phyloP scores from a whole-genome alignment of 495 filamentous ascomycete species.

The Symbiotaphrina buchneri region DNA sequence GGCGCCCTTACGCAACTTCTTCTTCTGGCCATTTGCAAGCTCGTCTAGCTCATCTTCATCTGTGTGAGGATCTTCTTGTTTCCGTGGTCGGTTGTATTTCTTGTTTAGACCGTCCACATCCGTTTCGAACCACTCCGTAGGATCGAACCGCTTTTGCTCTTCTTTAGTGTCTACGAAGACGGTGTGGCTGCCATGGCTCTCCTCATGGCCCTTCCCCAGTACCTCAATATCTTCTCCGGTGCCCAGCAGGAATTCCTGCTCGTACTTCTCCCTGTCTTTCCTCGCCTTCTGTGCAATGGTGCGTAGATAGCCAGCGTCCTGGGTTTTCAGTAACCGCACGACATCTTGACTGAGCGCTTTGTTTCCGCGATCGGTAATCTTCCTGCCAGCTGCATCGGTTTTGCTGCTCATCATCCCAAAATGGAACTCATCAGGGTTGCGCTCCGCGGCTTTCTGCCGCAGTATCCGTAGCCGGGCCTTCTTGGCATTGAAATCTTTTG shows the following conservation, averaged over 20 bases:
- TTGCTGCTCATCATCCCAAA: conserved; percentile 63
- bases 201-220: conserved; percentile 13
- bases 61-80: conserved; percentile 7
- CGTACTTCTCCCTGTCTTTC: conserved; percentile 26
- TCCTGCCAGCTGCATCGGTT: conserved; percentile 40
- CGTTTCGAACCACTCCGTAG: conserved; percentile 14
- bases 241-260: conserved; percentile 1
- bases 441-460: conserved; percentile 56
- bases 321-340: conserved; percentile 81
- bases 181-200: conserved; percentile 9
- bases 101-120: conserved; percentile 11
- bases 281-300: conserved; percentile 36
- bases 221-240: conserved; percentile 8
- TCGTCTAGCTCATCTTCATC: conserved; percentile 4
- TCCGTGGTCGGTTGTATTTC: conserved; percentile 11
- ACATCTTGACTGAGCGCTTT: conserved; percentile 35
- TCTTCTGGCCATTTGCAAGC: conserved; percentile 7
- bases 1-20: conserved; percentile 9
- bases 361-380: conserved; percentile 26
- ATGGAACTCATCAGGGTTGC: conserved; percentile 93
- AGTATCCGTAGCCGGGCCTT: conserved; percentile 58
- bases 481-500: conserved; percentile 72
- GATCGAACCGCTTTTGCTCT: conserved; percentile 21
- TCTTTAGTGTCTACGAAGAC: conserved; percentile 31
- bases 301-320: conserved; percentile 76